Percentiles rank a stretch among this genome's conserved stretches.
These are phyloP conservation scores for Amanita pseudoporphyria DNA, from an alignment of 768 basidiomycete genomes.

Conservation along the genomic window DNA sequence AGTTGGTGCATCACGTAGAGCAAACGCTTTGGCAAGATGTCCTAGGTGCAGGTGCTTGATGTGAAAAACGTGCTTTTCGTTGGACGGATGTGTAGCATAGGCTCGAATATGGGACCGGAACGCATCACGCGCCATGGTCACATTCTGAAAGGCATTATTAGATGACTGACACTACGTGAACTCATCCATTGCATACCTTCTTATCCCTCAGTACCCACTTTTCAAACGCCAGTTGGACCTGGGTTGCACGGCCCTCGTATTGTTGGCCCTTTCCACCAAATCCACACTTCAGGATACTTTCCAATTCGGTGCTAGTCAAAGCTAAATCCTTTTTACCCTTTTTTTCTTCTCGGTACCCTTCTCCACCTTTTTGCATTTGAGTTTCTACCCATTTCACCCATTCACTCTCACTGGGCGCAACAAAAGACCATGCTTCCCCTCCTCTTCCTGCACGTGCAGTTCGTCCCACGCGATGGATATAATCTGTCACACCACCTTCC, in stretches of 20 bases:
- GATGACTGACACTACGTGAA: background rate
- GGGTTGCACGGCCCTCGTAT: slow-evolving; percentile 85
- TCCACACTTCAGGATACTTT: slow-evolving; percentile 65
- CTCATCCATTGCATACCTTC: slow-evolving; percentile 35
- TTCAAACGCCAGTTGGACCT: slow-evolving; percentile 92
- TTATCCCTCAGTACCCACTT: slow-evolving; percentile 76
- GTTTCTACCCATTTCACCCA: slow-evolving; percentile 90
- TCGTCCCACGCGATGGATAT: slow-evolving; percentile 93
- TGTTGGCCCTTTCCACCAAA: slow-evolving; percentile 80
- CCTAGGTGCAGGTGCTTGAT: slow-evolving; percentile 90
- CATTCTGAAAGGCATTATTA: slow-evolving; percentile 47
- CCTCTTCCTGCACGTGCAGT: slow-evolving; percentile 95
- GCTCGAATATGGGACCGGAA: slow-evolving; percentile 92
- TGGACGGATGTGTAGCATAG: slow-evolving; percentile 92
- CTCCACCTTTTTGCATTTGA: slow-evolving; percentile 61
- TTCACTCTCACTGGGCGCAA: slow-evolving; percentile 74
- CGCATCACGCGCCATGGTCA: slow-evolving; percentile 68
- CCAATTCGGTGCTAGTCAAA: slow-evolving; percentile 53
- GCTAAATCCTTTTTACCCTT: slow-evolving; percentile 22
- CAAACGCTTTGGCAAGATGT: slow-evolving; percentile 89
- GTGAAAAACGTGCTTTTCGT: slow-evolving; percentile 96
- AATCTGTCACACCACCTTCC: slow-evolving; percentile 93
- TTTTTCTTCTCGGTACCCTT: slow-evolving; percentile 16
- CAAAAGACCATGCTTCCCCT: slow-evolving; percentile 93
- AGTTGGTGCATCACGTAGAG: slow-evolving; percentile 77